A percentile compares a stretch with the other conserved stretches of the same genome.
Conservation (phyloP, 257 asterid species). For the Ligustrum vulgare region DNA sequence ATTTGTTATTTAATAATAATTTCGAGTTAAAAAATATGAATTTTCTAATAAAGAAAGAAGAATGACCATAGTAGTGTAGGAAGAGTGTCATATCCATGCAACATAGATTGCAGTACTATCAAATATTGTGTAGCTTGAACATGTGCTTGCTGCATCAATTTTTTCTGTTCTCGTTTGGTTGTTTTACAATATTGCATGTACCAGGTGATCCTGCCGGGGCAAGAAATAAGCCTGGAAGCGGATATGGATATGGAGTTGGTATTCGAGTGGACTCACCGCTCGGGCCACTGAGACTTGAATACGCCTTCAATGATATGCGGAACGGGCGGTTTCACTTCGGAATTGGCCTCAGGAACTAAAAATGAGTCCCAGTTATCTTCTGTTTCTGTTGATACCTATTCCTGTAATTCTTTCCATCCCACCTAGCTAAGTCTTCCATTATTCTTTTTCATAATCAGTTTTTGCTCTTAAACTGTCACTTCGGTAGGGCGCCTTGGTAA, state of each 20-base stretch:
- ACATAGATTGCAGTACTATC: not conserved
- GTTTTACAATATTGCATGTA: not conserved
- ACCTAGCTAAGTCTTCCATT: not conserved
- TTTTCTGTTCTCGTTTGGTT: not conserved
- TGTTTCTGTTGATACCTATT: not conserved
- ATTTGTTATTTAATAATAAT: too few species aligned
- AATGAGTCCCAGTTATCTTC: not conserved
- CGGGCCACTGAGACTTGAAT: constrained; percentile 93
- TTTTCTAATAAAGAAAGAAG: too few species aligned
- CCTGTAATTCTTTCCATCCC: not conserved
- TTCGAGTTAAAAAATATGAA: too few species aligned
- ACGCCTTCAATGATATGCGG: constrained; percentile 79
- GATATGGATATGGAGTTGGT: constrained; percentile 91
- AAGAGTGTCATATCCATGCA: too few species aligned
- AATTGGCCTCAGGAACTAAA: constrained; percentile 75
- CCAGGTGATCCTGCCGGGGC: constrained; percentile 98
- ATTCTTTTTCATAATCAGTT: not conserved
- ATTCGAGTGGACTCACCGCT: constrained; percentile 88
- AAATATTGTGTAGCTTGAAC: too few species aligned
- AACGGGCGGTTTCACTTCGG: constrained; percentile 93
- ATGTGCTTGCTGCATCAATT: not conserved
- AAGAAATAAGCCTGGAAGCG: constrained; percentile 92
- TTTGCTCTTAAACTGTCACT: not conserved
- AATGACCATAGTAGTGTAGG: too few species aligned
- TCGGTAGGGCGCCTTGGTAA: not conserved